Base-by-base conservation (phyloP, 208 protist species). In the Trichomonas gallinae region DNA sequence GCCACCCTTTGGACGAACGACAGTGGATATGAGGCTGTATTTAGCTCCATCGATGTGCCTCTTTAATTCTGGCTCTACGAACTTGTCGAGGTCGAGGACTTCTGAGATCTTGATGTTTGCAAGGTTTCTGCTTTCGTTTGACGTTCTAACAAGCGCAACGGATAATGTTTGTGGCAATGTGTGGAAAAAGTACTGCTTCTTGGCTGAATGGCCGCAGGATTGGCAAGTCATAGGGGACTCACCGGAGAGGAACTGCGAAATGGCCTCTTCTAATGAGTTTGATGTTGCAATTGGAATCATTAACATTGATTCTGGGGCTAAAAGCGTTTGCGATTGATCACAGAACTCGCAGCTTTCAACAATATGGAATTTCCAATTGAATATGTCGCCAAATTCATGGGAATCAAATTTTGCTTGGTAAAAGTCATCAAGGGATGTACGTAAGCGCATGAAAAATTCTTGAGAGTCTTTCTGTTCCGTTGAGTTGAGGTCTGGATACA, bases 161-260 rank as follows among this genome's bases (percentile, higher is more conserved):
- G 87, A 48, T 6, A 93, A 36, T 38, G 44, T 51, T 51, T 42
- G 44, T 38, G 87, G 87, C 38, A 93, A 93, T 93, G 87, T 93
- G 44, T 93, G 42, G 44, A 93, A 93, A 31, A 58, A 93, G 44
- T 51, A 93, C 51, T 93, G 87, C 51, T 42, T 93, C 45, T 93
- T 93, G 10, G 40, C 42, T 38, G 11, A 13, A n/a, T 93, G 42
- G 0, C 36, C n/a, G 26, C 87, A 93, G 6, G 23, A 42, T 1
- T n/a, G 17, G n/a, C 87, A 93, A 13, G 40, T 48, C 36, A 34
- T 93, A 58, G 87, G 87, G 3, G 13, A 34, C 15, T 42, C 42
- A 38, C 44, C 44, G 13, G 26, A n/a, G 10, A 93, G 26, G 44
- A 51, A 93, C 3, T 93, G 23, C 8, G 87, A 93, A 9, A 93